A percentile compares a stretch with the other conserved stretches of the same genome.
These are phyloP conservation scores for Penicillium desertorum DNA, from an alignment of 495 filamentous ascomycete genomes.

Conservation along the genomic window DNA sequence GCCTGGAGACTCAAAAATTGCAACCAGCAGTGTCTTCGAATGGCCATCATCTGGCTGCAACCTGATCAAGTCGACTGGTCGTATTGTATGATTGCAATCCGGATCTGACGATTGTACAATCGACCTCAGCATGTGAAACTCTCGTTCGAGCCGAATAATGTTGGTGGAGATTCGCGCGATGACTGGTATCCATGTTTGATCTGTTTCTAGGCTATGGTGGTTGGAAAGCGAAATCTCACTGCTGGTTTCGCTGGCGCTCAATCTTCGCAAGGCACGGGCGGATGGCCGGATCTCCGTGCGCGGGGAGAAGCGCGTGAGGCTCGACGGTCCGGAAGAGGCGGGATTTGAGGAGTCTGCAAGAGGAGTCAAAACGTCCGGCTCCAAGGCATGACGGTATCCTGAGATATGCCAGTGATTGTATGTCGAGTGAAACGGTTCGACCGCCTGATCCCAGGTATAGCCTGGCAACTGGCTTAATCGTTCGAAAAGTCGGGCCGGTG, in stretches of 20 bases:
- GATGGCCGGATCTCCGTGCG: constrained; percentile 34
- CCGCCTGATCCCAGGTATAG: constrained; percentile 72
- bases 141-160: constrained; percentile 74
- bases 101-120: constrained; percentile 71
- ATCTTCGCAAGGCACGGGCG: constrained; percentile 35
- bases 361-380: constrained; percentile 44
- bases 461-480: constrained; percentile 68
- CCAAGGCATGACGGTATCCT: constrained; percentile 47
- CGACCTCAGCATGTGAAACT: constrained; percentile 74
- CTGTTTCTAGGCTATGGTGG: constrained; percentile 32
- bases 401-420: constrained; percentile 75
- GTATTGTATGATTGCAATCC: constrained; percentile 68
- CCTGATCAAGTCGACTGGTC: constrained; percentile 69
- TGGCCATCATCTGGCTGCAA: constrained; percentile 64
- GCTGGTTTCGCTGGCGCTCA: constrained; percentile 50
- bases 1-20: constrained; percentile 77
- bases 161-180: constrained; percentile 79
- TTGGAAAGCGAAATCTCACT: constrained; percentile 45
- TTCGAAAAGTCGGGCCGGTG: constrained; percentile 69
- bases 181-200: constrained; percentile 52
- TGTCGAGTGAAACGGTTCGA: constrained; percentile 73
- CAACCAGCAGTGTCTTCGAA: constrained; percentile 62
- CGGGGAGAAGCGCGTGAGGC: constrained; percentile 48
- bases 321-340: constrained; percentile 41
- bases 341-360: constrained; percentile 41